phyloP scores from a whole-genome alignment of 495 filamentous ascomycete species.

The Neurospora pannonica region DNA sequence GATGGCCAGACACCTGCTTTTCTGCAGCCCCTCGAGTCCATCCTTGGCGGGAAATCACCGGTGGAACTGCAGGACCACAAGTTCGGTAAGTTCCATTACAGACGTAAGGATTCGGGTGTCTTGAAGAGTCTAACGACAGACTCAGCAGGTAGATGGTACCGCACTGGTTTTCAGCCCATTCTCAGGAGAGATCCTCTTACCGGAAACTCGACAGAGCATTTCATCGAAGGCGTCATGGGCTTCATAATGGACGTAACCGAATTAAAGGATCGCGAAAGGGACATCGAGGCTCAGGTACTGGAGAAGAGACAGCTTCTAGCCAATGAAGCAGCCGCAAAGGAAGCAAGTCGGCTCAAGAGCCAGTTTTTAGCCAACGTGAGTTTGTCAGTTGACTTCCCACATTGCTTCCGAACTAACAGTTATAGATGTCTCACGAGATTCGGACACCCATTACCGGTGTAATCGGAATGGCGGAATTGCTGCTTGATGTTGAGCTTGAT shows the following conservation, averaged over 20 bases:
- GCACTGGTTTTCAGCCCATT: slow-evolving; percentile 54
- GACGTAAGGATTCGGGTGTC: not conserved
- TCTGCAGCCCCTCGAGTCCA: slow-evolving; percentile 43
- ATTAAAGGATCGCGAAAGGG: slow-evolving; percentile 45
- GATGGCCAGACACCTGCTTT: slow-evolving; percentile 35
- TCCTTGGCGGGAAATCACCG: slow-evolving; percentile 42
- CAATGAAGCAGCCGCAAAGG: slow-evolving; percentile 58
- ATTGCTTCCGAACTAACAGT: not conserved
- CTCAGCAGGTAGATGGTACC: slow-evolving; percentile 48
- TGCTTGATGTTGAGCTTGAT: slow-evolving; percentile 56
- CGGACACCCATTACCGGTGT: slow-evolving; percentile 64
- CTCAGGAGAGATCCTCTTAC: slow-evolving; percentile 37
- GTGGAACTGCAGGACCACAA: slow-evolving; percentile 44
- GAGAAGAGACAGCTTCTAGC: slow-evolving; percentile 55
- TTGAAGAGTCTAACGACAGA: slow-evolving; percentile 6
- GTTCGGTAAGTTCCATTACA: slow-evolving; percentile 21
- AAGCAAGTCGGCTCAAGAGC: slow-evolving; percentile 58
- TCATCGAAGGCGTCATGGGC: slow-evolving; percentile 57
- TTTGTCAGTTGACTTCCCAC: not conserved
- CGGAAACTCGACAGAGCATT: slow-evolving; percentile 32
- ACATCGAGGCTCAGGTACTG: slow-evolving; percentile 45
- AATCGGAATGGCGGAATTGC: slow-evolving; percentile 60
- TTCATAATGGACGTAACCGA: slow-evolving; percentile 63
- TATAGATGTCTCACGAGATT: slow-evolving; percentile 80
- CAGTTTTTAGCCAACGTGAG: slow-evolving; percentile 55